These are phyloP conservation scores for Coniochaeta pulveracea DNA, from an alignment of 2,329 filamentous ascomycete genomes.

Conservation along the genomic window DNA sequence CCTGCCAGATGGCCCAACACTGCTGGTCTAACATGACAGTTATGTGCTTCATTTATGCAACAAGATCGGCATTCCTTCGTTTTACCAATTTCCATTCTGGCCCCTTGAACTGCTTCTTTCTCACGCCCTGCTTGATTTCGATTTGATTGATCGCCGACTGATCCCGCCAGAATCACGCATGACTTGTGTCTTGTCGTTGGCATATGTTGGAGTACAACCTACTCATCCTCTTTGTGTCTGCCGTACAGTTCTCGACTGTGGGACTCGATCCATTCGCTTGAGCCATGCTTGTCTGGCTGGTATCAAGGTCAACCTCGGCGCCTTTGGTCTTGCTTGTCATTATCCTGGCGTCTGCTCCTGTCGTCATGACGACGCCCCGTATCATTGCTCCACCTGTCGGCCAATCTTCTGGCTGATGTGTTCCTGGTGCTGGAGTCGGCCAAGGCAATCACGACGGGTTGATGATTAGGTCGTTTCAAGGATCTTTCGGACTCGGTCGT, in stretches of 20 bases:
- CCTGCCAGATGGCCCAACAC: constrained; percentile 36
- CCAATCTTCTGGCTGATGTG: constrained; percentile 20
- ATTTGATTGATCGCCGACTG: too few species aligned
- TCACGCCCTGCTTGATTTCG: constrained; percentile 7
- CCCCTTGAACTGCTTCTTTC: constrained; percentile 6
- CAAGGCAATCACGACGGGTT: constrained; percentile 39
- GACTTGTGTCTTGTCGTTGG: constrained; percentile 4
- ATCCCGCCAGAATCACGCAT: too few species aligned
- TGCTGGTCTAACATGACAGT: constrained; percentile 26
- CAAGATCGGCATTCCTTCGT: constrained; percentile 6
- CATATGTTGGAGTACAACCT: too few species aligned
- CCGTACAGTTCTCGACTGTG: background rate
- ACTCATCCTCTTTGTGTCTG: background rate
- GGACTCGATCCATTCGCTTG: background rate
- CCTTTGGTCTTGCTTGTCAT: constrained; percentile 7
- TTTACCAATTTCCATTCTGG: constrained; percentile 5
- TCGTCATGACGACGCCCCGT: constrained; percentile 13
- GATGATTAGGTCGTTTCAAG: constrained; percentile 45
- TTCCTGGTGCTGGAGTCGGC: constrained; percentile 22
- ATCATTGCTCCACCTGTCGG: constrained; percentile 20
- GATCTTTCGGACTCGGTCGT: constrained; percentile 33
- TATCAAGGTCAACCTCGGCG: constrained; percentile 13
- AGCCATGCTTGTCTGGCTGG: background rate
- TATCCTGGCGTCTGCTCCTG: constrained; percentile 14
- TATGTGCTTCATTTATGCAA: constrained; percentile 13